Base-by-base conservation (phyloP, 805 yeast species). In the Metschnikowia matae region DNA sequence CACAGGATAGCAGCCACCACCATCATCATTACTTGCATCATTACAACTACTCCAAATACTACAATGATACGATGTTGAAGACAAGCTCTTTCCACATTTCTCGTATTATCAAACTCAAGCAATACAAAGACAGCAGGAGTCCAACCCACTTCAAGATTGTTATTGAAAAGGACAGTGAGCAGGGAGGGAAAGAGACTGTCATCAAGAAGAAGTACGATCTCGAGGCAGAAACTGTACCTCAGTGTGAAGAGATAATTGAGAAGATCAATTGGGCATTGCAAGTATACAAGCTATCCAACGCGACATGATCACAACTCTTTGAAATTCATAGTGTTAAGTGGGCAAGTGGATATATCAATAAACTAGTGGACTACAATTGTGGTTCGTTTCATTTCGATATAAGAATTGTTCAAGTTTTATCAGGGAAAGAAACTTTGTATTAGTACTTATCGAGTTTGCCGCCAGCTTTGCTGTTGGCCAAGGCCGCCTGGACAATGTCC, bases 41-140 rank as follows among this genome's bases (percentile, higher is more conserved):
- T 46, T 69, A 69, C 53, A 70, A 70, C 54, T 71, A 73, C 53
- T 62, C 69, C 45, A 71, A 68, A 52, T 68, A 67, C 51, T 69
- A 73, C 52, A 70, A 89, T 79, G 81, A 86, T 59, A 94, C 86
- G 63, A 71, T 77, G 66, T 80, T 86, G 57, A 91, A 91, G 62
- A 91, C 96, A 0, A 82, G 90, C 14, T 85, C 95, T 0, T 89
- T 92, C 65, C 96, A 90, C 61, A 81, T 90, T 8, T 80, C 87
- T 17, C 96, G 88, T 61, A 82, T 92, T 21, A 65, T 81, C 15
- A 81, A 83, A 50, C 78, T 88, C 54, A 90, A 90, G 61, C 94
- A 85, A 62, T 85, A 89, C 46, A 74, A 79, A 36, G 62, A 63
- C 42, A 58, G 67, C 40, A 86, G 89, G 58, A 81, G 84, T 18